Conservation (phyloP, 2,329 filamentous ascomycete genomes). For the Claviceps sp. region DNA sequence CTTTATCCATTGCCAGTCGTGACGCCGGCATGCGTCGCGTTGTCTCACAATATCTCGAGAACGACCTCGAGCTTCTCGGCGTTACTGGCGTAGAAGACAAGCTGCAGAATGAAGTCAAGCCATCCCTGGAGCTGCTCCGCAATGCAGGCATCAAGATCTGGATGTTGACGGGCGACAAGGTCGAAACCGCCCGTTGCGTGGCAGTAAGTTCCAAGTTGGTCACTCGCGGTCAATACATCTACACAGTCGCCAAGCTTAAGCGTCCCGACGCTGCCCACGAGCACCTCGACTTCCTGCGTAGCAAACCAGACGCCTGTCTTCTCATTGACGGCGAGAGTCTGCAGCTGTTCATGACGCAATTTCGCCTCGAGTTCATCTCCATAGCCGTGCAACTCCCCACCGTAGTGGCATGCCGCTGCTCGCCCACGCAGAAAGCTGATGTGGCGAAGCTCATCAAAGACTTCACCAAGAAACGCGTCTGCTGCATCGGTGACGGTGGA, state of each 20-base stretch:
- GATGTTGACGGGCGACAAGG: slow-evolving; percentile 99
- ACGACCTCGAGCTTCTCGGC: slow-evolving; percentile 82
- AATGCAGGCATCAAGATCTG: slow-evolving; percentile 98
- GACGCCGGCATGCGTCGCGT: slow-evolving; percentile 73
- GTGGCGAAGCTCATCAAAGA: slow-evolving; percentile 81
- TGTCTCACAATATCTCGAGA: slow-evolving; percentile 70
- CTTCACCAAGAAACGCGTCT: slow-evolving; percentile 87
- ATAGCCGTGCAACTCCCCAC: slow-evolving; percentile 78
- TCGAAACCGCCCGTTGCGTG: slow-evolving; percentile 93
- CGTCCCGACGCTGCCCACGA: slow-evolving; percentile 77
- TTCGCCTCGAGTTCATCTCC: slow-evolving; percentile 74
- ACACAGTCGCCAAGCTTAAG: slow-evolving; percentile 78
- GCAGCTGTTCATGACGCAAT: slow-evolving; percentile 68
- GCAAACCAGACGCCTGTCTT: slow-evolving; percentile 75
- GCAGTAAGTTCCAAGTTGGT: slow-evolving; percentile 92
- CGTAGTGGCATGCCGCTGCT: slow-evolving; percentile 92
- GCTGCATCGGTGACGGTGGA: slow-evolving; percentile 94
- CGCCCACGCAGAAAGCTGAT: slow-evolving; percentile 92
- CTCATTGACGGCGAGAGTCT: slow-evolving; percentile 92
- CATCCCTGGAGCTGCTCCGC: slow-evolving; percentile 82
- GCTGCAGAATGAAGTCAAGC: slow-evolving; percentile 88
- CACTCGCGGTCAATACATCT: slow-evolving; percentile 85
- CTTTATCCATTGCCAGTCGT: slow-evolving; percentile 64
- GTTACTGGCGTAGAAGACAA: slow-evolving; percentile 98
- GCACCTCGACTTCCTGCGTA: slow-evolving; percentile 74